phyloP scores from a whole-genome alignment of 768 basidiomycete species.

The Termitomyces sp. region DNA sequence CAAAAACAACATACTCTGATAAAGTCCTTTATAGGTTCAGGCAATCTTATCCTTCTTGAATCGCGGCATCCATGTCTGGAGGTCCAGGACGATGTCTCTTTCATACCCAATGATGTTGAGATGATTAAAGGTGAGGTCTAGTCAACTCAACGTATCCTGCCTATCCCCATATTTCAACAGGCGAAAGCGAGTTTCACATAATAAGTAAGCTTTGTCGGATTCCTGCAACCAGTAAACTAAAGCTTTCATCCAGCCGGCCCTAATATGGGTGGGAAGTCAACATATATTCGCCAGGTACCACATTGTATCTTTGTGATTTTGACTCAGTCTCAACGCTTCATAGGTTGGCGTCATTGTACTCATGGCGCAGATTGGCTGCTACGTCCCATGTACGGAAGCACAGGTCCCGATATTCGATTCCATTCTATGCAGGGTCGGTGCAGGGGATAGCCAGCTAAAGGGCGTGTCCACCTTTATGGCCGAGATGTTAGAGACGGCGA shows the following conservation, averaged over 20 bases:
- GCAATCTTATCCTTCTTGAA: constrained; percentile 73
- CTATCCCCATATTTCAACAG: constrained; percentile 27
- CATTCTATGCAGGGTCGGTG: constrained; percentile 91
- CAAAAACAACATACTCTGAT: constrained; percentile 2
- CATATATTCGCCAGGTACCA: constrained; percentile 84
- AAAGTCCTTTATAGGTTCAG: constrained; percentile 48
- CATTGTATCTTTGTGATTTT: neutral
- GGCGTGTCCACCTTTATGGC: constrained; percentile 99
- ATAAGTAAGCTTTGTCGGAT: constrained; percentile 54
- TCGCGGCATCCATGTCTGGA: constrained; percentile 96
- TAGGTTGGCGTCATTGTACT: constrained; percentile 90
- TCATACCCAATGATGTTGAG: constrained; percentile 93
- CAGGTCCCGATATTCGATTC: constrained; percentile 92
- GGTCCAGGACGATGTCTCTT: constrained; percentile 90
- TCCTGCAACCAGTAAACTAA: neutral
- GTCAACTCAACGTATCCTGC: neutral
- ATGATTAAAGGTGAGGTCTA: constrained; percentile 75
- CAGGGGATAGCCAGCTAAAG: constrained; percentile 95
- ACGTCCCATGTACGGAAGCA: constrained; percentile 89
- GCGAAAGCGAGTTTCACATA: constrained; percentile 88
- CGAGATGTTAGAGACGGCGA: constrained; percentile 98
- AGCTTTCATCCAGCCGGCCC: constrained; percentile 63
- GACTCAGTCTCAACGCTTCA: neutral
- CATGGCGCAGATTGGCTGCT: constrained; percentile 94
- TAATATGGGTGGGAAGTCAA: constrained; percentile 99